Evolutionary conservation across 148 eudicot genomes (phyloP), one percentile per base, ranked within the genome.

Genomic region (Rhododendron williamsianum): DNA sequence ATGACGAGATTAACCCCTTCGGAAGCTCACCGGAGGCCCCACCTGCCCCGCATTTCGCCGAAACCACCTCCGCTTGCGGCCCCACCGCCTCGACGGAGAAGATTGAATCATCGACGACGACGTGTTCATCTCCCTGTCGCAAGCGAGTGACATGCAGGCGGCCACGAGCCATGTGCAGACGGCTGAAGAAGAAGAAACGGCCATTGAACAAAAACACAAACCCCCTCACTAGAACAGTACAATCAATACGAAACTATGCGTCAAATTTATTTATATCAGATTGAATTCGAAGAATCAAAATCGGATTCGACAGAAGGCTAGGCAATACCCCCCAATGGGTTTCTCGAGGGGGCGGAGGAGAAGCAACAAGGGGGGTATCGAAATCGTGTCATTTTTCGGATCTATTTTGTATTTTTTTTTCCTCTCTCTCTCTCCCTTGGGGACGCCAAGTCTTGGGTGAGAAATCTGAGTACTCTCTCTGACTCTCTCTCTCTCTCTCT

Each of bases 81-180:
- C 85, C 33, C 33, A 58, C 36, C 84, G 82, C 19, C 72, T 12
- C 81, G 82, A 45, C 80, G 79, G 43, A 67, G 58, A 58, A 67
- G 49, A 58, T 78, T 84, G 80, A 56, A 27, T 52, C 33, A 69
- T 79, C 35, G 77, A 83, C 23, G 83, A 56, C 72, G 67, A 13
- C 76, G 67, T 65, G 1, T 76, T 16, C 16, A 45, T 43, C 30
- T 87, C 80, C 63, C 72, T 84, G 77, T 80, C 89, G 35, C 85
- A 63, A 58, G 84, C 85, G 15, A 51, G 84, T 35, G 90, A 89
- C 91, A 93, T 93, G 93, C 91, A 93, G 84, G 91, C 93, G 85
- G 92, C 92, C 87, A 90, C 89, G 2, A 88, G 91, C 95, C 93
- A 91, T 74, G 95, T 90, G 87, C 91, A 91, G 90, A 91, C 90